Base-by-base conservation (phyloP, 768 basidiomycete genomes). In the Heimioporus sp. region DNA sequence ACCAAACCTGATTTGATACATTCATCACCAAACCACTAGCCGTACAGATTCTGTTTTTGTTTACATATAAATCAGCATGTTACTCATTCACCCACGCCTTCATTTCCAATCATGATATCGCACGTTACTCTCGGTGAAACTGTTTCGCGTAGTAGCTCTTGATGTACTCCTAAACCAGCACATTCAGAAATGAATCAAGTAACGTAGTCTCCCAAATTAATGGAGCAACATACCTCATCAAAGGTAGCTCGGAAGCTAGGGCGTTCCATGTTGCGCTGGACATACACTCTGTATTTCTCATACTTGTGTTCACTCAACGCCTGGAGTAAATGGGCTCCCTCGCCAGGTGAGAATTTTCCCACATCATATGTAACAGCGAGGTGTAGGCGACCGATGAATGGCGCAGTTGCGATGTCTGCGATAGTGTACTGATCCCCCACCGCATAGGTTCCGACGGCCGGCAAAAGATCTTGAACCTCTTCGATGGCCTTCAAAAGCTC, bases 361-460 rank as follows among this genome's bases (percentile, higher is more conserved):
- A 82, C 30, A 31, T 85, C 81, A 54, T 82, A 76, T 59, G 70
- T 65, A 34, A 81, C 55, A 31, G 63, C 43, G 1, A 80, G 50
- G 21, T 77, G 73, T 37, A 77, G 54, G 12, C 86, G 73, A n/a
- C 76, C 82, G 13, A 86, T 58, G 74, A 86, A 83, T 1, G 87
- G 83, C 5, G 77, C 69, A 20, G 86, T 62, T 0, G 82, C 79
- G 7, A 80, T 77, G 57, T 87, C 87, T 13, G 85, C 86, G 47
- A 80, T 78, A 16, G 77, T 81, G 51, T 54, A 66, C 16, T 66
- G 55, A 5, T 56, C 54, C 19, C 59, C 61, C 10, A 64, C 7
- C 19, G 64, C 81, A 40, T 71, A 82, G 0, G 51, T 60, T 34
- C 78, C 79, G 1, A 46, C 19, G 8, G 45, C 40, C 0, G 81